A percentile compares a stretch with the other conserved stretches of the same genome.
Conservation (phyloP, 805 yeast genomes). For the Myxozyma nipponensis region DNA sequence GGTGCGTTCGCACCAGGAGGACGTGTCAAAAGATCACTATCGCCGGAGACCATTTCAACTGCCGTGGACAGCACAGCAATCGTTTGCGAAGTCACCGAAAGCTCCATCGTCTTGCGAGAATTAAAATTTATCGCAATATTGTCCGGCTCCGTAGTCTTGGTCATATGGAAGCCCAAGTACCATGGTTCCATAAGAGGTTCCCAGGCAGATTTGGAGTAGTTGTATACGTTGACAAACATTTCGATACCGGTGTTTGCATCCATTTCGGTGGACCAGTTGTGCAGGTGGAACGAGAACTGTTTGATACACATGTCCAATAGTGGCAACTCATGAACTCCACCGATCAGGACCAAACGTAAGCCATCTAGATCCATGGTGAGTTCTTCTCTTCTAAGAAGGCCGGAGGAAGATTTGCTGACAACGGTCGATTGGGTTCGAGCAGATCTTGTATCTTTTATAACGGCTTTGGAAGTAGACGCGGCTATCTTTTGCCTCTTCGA, state of each 20-base stretch:
- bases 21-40: conserved; percentile 39
- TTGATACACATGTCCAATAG: conserved; percentile 70
- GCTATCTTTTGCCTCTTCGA: conserved; percentile 5
- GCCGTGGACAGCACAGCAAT: conserved; percentile 73
- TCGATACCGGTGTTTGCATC: conserved; percentile 64
- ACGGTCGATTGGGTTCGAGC: not conserved
- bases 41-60: conserved; percentile 30
- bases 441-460: not conserved
- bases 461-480: conserved; percentile 23
- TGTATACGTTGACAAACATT: conserved; percentile 70
- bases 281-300: conserved; percentile 63
- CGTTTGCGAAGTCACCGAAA: conserved; percentile 77
- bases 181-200: conserved; percentile 90
- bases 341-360: conserved; percentile 73
- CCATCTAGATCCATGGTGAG: conserved; percentile 68
- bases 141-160: conserved; percentile 43
- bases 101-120: conserved; percentile 72
- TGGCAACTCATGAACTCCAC: conserved; percentile 89
- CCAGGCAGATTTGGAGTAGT: conserved; percentile 89
- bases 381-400: conserved; percentile 64
- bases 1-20: conserved; percentile 81
- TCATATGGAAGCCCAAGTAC: conserved; percentile 56
- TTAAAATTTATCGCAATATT: conserved; percentile 59
- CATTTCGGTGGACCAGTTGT: conserved; percentile 83
- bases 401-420: conserved; percentile 19